These are phyloP conservation scores for Blepharisma japonicum DNA, from an alignment of 73 alveolate genomes.

Conservation along the genomic window DNA sequence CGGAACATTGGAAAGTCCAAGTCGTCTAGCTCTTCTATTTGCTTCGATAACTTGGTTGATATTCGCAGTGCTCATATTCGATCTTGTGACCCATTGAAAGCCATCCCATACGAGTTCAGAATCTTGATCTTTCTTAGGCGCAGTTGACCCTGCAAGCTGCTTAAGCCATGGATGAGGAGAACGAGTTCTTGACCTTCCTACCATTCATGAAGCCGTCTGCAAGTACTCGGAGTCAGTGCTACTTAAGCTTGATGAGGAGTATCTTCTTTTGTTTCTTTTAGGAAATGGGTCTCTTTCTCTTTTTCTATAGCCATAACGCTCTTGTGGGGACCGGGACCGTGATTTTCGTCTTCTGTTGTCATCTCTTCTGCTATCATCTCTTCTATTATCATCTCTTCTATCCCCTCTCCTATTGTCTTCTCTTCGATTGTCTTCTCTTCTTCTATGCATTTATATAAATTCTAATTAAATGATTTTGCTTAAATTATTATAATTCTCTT, in stretches of 20 bases:
- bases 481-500: not conserved
- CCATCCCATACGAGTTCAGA: conserved; percentile 29
- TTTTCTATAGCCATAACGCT: not conserved
- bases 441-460: too few relatives aligned
- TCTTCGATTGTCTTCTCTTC: too few relatives aligned
- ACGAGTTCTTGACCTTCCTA: conserved; percentile 21
- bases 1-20: conserved; percentile 28
- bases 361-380: too few relatives aligned
- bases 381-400: too few relatives aligned
- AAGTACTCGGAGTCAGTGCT: conserved; percentile 20
- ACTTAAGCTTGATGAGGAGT: conserved; percentile 19
- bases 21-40: conserved; percentile 22
- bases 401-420: too few relatives aligned
- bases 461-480: too few relatives aligned
- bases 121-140: conserved; percentile 14
- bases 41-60: conserved; percentile 26
- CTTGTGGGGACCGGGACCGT: not conserved
- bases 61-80: conserved; percentile 7
- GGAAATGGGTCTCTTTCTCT: not conserved
- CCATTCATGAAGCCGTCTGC: conserved; percentile 26
- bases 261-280: not conserved
- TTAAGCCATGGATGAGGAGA: conserved; percentile 33
- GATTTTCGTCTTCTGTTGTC: not conserved
- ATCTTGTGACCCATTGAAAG: conserved; percentile 30
- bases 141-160: conserved; percentile 13